These are phyloP conservation scores for Dothistroma septosporum DNA, from an alignment of 2,329 filamentous ascomycete species.

Conservation along the genomic window DNA sequence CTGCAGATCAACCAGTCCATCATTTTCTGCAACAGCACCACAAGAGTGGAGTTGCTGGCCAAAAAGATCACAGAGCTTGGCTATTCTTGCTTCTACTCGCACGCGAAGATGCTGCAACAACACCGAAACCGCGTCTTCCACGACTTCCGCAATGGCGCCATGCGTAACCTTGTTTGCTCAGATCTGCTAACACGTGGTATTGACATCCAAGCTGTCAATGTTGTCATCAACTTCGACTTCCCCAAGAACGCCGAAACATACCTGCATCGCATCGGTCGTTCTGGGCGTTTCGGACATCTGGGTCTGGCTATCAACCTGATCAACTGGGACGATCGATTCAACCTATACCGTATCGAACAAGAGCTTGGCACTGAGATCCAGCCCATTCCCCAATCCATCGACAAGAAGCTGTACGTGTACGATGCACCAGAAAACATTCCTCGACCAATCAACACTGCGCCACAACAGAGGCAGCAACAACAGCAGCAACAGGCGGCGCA, in stretches of 20 bases:
- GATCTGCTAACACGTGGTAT: slow-evolving; percentile 97
- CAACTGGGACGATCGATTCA: slow-evolving; percentile 99
- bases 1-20: slow-evolving; percentile 99
- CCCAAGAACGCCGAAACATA: slow-evolving; percentile 99
- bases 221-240: slow-evolving; percentile 99
- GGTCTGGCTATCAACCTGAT: slow-evolving; percentile 98
- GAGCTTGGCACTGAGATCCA: slow-evolving; percentile 97
- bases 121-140: slow-evolving; percentile 98
- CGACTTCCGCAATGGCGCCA: slow-evolving; percentile 96
- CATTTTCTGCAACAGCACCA: slow-evolving; percentile 99
- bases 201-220: slow-evolving; percentile 98
- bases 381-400: slow-evolving; percentile 88
- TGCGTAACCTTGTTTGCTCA: slow-evolving; percentile 96
- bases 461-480: slow-evolving; percentile 29
- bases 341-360: slow-evolving; percentile 97
- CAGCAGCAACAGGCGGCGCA: slow-evolving; percentile 21
- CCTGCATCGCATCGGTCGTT: slow-evolving; percentile 95
- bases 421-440: slow-evolving; percentile 94
- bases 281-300: slow-evolving; percentile 92
- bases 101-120: slow-evolving; percentile 95
- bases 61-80: slow-evolving; percentile 99
- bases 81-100: slow-evolving; percentile 99
- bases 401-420: slow-evolving; percentile 98
- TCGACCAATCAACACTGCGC: slow-evolving; percentile 63
- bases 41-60: slow-evolving; percentile 91